A percentile compares a stretch with the other conserved stretches of the same genome.
Evolutionary conservation across 1,139 yeast genomes (phyloP).

Genomic region (Yamadazyma aaseri): DNA sequence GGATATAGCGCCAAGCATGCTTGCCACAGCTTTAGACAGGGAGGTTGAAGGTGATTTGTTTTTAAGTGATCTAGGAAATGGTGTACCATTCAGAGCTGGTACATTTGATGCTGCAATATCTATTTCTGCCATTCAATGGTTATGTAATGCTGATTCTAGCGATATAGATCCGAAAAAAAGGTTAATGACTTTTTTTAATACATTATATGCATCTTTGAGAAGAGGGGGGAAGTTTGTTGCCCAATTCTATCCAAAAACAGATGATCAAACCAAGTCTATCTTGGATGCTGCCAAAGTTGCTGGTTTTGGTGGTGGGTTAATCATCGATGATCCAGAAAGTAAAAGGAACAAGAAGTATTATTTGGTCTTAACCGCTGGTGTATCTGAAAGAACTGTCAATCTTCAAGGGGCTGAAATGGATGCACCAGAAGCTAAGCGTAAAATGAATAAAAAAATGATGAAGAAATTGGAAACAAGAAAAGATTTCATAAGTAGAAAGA

Average conservation of each 20-base stretch:
- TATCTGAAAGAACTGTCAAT: conserved; percentile 65
- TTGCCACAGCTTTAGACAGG: conserved; percentile 89
- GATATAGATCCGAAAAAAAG: conserved; percentile 85
- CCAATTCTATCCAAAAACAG: conserved; percentile 93
- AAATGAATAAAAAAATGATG: conserved; percentile 47
- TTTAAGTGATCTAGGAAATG: conserved; percentile 88
- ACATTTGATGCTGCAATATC: conserved; percentile 96
- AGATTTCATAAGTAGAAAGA: conserved; percentile 85
- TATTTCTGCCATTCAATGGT: conserved; percentile 96
- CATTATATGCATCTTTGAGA: conserved; percentile 79
- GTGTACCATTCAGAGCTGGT: conserved; percentile 95
- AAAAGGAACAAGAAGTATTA: conserved; percentile 90
- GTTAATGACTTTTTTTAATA: conserved; percentile 77
- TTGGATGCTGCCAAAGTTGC: conserved; percentile 85
- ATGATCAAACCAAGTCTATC: conserved; percentile 75
- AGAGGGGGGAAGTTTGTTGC: conserved; percentile 98
- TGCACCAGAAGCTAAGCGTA: conserved; percentile 45
- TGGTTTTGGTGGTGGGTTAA: conserved; percentile 95
- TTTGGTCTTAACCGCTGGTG: conserved; percentile 86
- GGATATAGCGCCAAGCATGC: conserved; percentile 96
- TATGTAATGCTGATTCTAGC: conserved; percentile 90
- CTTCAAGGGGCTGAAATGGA: conserved; percentile 80
- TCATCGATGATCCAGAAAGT: conserved; percentile 90
- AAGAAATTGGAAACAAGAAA: conserved; percentile 71
- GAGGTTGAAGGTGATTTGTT: conserved; percentile 93